These are phyloP conservation scores for Parafenestella ontariensis DNA, from an alignment of 2,329 filamentous ascomycete genomes.

Conservation along the genomic window DNA sequence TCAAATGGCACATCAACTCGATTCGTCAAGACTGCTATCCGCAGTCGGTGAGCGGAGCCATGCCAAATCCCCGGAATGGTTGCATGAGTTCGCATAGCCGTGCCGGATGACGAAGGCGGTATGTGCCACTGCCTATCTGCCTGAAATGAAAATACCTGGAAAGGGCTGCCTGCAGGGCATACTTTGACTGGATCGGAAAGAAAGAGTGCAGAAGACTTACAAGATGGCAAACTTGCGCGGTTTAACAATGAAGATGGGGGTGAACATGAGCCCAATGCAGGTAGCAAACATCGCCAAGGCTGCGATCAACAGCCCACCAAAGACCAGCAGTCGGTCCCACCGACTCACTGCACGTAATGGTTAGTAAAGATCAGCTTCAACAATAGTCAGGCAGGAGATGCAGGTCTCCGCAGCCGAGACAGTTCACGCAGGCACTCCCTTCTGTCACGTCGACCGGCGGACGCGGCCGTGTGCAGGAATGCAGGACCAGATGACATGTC, in stretches of 20 bases:
- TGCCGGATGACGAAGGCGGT: conserved; percentile 29
- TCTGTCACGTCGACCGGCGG: conserved; percentile 35
- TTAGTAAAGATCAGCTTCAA: conserved; percentile 39
- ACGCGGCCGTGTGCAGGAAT: conserved; percentile 34
- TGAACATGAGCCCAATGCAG: conserved; percentile 87
- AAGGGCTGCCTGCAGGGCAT: conserved; percentile 27
- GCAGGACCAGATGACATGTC: conserved; percentile 38
- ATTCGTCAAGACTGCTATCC: conserved; percentile 27
- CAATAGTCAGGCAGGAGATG: conserved; percentile 38
- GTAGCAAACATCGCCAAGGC: conserved; percentile 89
- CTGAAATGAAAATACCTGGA: conserved; percentile 21
- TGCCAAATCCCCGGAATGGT: conserved; percentile 13
- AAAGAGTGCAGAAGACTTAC: conserved; percentile 68
- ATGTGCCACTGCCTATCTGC: conserved; percentile 37
- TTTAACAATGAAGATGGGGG: conserved; percentile 71
- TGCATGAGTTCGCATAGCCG: conserved; percentile 44
- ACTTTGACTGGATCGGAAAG: conserved; percentile 18
- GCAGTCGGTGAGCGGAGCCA: conserved; percentile 17
- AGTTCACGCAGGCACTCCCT: conserved; percentile 54
- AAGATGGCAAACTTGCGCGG: conserved; percentile 95
- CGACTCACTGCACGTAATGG: conserved; percentile 75
- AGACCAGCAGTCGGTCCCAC: conserved; percentile 95
- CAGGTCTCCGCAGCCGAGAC: conserved; percentile 47
- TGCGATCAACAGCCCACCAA: conserved; percentile 59
- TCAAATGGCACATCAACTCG: conserved; percentile 39